Evolutionary conservation across 768 basidiomycete species (phyloP).

Genomic region (Amanita rimosa): DNA sequence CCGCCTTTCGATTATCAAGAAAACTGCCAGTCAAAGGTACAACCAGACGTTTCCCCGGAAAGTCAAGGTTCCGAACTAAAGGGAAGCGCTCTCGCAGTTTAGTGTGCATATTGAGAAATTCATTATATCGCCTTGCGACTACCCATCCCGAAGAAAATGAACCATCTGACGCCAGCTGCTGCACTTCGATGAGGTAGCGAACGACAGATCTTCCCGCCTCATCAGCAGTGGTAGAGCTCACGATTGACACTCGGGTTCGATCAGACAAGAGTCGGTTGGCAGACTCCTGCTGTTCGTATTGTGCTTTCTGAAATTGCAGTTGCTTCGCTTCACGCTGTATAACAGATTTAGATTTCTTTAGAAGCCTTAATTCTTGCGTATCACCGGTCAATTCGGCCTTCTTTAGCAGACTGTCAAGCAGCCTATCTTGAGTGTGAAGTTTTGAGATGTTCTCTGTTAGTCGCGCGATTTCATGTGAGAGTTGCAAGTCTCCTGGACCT

Average conservation of each 20-base stretch:
- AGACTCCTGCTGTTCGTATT: slow-evolving; percentile 91
- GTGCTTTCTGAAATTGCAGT: slow-evolving; percentile 78
- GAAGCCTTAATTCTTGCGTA: slow-evolving; percentile 71
- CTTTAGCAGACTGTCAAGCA: slow-evolving; percentile 81
- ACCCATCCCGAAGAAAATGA: slow-evolving; percentile 84
- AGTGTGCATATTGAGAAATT: slow-evolving; percentile 85
- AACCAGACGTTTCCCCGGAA: slow-evolving; percentile 91
- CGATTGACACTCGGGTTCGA: slow-evolving; percentile 75
- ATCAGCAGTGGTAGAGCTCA: slow-evolving; percentile 72
- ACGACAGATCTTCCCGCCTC: slow-evolving; percentile 87
- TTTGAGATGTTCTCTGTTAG: slow-evolving; percentile 67
- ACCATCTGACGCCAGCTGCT: slow-evolving; percentile 75
- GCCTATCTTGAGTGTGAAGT: slow-evolving; percentile 68
- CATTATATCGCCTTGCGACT: slow-evolving; percentile 87
- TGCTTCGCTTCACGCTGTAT: slow-evolving; percentile 78
- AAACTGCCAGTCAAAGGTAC: slow-evolving; percentile 81
- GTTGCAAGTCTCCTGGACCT: slow-evolving; percentile 81
- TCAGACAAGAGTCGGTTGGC: slow-evolving; percentile 80
- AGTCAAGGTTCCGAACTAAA: slow-evolving; percentile 62
- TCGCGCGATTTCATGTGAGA: slow-evolving; percentile 77
- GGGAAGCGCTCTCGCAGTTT: slow-evolving; percentile 69
- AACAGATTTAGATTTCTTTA: slow-evolving; percentile 72
- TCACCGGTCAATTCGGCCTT: slow-evolving; percentile 94
- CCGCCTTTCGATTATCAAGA: slow-evolving; percentile 67
- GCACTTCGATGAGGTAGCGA: slow-evolving; percentile 85